Evolutionary conservation across 495 filamentous ascomycete genomes (phyloP).

Genomic region (Penicillium longicatenatum): DNA sequence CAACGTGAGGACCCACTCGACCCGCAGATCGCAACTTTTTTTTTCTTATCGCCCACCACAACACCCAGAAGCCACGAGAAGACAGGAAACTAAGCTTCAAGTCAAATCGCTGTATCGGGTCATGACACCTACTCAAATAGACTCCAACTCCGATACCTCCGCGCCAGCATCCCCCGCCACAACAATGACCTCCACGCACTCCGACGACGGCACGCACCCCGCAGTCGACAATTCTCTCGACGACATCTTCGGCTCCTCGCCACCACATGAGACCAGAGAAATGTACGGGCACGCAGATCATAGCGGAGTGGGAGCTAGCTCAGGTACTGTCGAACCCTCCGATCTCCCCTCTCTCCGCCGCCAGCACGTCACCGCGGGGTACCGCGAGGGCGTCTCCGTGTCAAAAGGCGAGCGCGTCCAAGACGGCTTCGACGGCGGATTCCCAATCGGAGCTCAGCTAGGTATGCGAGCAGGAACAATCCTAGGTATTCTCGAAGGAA

Average conservation of each 20-base stretch:
- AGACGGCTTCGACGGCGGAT: slow-evolving; percentile 87
- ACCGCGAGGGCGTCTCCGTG: slow-evolving; percentile 78
- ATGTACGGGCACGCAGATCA: not conserved
- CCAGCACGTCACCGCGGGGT: slow-evolving; percentile 82
- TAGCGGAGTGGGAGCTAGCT: not conserved
- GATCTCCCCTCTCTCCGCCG: slow-evolving; percentile 75
- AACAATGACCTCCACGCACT: slow-evolving; percentile 26
- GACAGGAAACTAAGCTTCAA: not conserved
- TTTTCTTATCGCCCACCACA: slow-evolving; percentile 5
- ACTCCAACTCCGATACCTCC: slow-evolving; percentile 5
- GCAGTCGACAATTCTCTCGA: slow-evolving; percentile 41
- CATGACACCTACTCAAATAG: slow-evolving; percentile 2
- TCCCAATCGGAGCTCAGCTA: slow-evolving; percentile 72
- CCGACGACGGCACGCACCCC: slow-evolving; percentile 18
- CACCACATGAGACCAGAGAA: slow-evolving; percentile 19
- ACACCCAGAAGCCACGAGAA: not conserved
- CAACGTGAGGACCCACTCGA: not conserved
- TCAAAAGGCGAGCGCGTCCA: slow-evolving; percentile 75
- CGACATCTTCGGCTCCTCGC: slow-evolving; percentile 53
- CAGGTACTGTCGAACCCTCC: slow-evolving; percentile 47
- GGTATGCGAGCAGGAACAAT: slow-evolving; percentile 71
- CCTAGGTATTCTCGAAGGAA: slow-evolving; percentile 70
- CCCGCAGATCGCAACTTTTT: slow-evolving; percentile 12
- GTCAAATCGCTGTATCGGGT: not conserved
- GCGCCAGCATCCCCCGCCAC: slow-evolving; percentile 21